Evolutionary conservation across 805 yeast genomes (phyloP).

Genomic region (Teunomyces pallodes): DNA sequence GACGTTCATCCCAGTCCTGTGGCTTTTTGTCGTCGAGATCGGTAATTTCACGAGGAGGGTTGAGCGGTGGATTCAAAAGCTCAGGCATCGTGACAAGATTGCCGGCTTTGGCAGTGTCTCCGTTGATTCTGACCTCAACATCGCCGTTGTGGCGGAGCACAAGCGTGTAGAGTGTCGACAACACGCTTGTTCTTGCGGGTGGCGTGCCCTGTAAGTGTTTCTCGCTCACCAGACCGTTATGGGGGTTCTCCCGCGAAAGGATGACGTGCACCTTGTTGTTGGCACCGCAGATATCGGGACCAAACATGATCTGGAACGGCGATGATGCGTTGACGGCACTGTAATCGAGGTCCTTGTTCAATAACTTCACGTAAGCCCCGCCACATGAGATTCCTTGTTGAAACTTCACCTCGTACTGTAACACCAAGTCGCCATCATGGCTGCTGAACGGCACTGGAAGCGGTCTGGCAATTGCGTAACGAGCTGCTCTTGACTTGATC

Average conservation of each 20-base stretch:
- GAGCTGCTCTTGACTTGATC: constrained; percentile 70
- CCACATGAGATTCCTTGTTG: constrained; percentile 82
- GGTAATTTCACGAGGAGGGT: constrained; percentile 59
- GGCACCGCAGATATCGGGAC: constrained; percentile 88
- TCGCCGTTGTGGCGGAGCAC: constrained; percentile 62
- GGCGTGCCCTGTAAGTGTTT: constrained; percentile 70
- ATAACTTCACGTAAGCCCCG: constrained; percentile 82
- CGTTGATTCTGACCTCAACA: constrained; percentile 81
- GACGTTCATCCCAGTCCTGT: constrained; percentile 76
- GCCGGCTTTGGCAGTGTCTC: constrained; percentile 70
- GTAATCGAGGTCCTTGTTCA: constrained; percentile 43
- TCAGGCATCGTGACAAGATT: constrained; percentile 51
- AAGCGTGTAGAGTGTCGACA: constrained; percentile 73
- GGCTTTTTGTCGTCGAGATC: constrained; percentile 67
- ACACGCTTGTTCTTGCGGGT: constrained; percentile 53
- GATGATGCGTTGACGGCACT: constrained; percentile 60
- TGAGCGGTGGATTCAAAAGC: constrained; percentile 61
- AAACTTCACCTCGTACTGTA: constrained; percentile 86
- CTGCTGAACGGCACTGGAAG: constrained; percentile 60
- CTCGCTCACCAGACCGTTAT: constrained; percentile 58
- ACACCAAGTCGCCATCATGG: constrained; percentile 63
- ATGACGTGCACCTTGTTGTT: constrained; percentile 80
- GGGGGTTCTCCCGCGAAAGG: constrained; percentile 55
- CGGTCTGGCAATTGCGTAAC: constrained; percentile 73
- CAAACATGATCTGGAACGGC: constrained; percentile 86